Evolutionary conservation across 2,329 filamentous ascomycete species (phyloP).

Genomic region (Fusarium bactridioides): DNA sequence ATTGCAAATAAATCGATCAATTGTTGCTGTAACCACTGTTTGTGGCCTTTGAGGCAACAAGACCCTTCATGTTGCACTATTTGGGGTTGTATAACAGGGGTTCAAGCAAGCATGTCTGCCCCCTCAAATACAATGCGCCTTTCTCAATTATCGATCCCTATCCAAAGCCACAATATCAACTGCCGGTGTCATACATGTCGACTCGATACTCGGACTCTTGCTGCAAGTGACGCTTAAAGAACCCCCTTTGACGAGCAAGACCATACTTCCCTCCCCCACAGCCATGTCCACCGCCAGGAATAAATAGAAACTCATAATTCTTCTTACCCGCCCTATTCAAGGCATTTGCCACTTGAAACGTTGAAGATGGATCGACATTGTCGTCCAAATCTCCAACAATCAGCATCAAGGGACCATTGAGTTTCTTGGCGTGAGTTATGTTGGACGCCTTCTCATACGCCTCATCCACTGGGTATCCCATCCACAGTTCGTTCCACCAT

Average conservation of each 20-base stretch:
- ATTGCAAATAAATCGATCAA: neutral
- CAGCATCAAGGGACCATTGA: slow-evolving; percentile 41
- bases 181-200: neutral
- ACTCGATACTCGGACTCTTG: neutral
- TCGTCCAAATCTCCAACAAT: slow-evolving; percentile 42
- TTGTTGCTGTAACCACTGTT: neutral
- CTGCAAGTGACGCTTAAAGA: slow-evolving; percentile 28
- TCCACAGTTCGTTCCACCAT: slow-evolving; percentile 46
- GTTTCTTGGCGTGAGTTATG: slow-evolving; percentile 40
- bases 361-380: slow-evolving; percentile 44
- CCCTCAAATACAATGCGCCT: neutral
- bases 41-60: neutral
- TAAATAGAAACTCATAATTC: slow-evolving; percentile 42
- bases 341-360: slow-evolving; percentile 40
- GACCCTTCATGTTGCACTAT: slow-evolving; percentile 24
- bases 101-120: neutral
- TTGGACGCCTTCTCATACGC: slow-evolving; percentile 42
- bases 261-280: slow-evolving; percentile 25
- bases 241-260: slow-evolving; percentile 28
- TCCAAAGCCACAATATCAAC: neutral
- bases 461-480: slow-evolving; percentile 45
- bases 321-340: slow-evolving; percentile 41
- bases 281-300: slow-evolving; percentile 38
- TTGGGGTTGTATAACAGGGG: slow-evolving; percentile 5
- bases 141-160: neutral